These are phyloP conservation scores for Chaetomiaceae sp. DNA, from an alignment of 2,329 filamentous ascomycete genomes.

Conservation along the genomic window DNA sequence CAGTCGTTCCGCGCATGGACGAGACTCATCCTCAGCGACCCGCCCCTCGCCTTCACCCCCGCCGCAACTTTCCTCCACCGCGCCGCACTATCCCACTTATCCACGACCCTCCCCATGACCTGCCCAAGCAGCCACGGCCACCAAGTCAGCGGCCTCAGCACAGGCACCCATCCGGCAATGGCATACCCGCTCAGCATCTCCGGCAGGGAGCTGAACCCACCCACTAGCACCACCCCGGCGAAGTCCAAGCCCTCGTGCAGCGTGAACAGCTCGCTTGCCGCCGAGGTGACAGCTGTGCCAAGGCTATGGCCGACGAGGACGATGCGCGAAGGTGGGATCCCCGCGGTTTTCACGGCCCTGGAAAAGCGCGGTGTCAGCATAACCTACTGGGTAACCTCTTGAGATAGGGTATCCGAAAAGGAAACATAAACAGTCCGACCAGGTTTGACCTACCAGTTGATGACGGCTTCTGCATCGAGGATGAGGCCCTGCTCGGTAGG, in stretches of 20 bases:
- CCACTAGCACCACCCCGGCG: conserved; percentile 73
- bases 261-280: conserved; percentile 67
- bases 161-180: conserved; percentile 70
- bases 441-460: no score
- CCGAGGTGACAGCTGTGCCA: conserved; percentile 78
- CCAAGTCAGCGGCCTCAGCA: conserved; percentile 68
- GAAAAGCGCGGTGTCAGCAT: no score
- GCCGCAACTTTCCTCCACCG: conserved; percentile 57
- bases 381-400: no score
- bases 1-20: conserved; percentile 77
- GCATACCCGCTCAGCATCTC: conserved; percentile 72
- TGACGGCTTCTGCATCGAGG: conserved; percentile 66
- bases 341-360: conserved; percentile 58
- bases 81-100: conserved; percentile 72
- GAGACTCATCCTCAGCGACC: conserved; percentile 59
- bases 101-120: conserved; percentile 62
- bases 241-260: conserved; percentile 53
- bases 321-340: conserved; percentile 66
- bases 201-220: conserved; percentile 72
- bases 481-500: conserved; percentile 80
- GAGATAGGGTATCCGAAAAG: no score
- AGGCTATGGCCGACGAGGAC: conserved; percentile 82
- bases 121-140: conserved; percentile 62
- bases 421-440: no score
- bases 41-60: conserved; percentile 43